phyloP scores from a whole-genome alignment of 805 yeast species.

The Dipodascopsis tothii region DNA sequence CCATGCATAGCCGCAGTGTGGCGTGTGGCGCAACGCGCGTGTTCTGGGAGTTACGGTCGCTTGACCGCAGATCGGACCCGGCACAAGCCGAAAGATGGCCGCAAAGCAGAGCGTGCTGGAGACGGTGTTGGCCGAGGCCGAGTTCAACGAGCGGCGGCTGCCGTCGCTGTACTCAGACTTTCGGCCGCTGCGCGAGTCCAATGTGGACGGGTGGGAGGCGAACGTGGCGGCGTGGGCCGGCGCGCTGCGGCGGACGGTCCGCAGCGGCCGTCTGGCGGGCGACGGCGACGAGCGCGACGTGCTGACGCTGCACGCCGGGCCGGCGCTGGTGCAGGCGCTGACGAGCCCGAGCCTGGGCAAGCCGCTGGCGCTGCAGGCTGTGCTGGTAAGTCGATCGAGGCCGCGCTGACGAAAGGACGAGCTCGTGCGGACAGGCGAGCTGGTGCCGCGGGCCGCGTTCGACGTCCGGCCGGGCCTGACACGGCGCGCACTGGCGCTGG shows the following conservation, averaged over 20 bases:
- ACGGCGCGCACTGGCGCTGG: slow-evolving; percentile 7
- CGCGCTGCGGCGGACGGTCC: slow-evolving; percentile 31
- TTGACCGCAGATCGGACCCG: too few relatives aligned
- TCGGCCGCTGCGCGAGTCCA: slow-evolving; percentile 36
- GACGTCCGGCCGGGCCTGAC: too few relatives aligned
- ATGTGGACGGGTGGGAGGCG: slow-evolving; percentile 46
- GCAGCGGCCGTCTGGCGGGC: slow-evolving; percentile 1
- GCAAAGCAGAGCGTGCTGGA: too few relatives aligned
- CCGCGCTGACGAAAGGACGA: slow-evolving; percentile 8
- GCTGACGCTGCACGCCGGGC: slow-evolving; percentile 12
- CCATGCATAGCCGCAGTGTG: too few relatives aligned
- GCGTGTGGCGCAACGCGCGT: too few relatives aligned
- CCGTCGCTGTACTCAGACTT: slow-evolving; percentile 46
- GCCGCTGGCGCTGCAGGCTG: slow-evolving; percentile 11
- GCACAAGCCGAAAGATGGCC: too few relatives aligned
- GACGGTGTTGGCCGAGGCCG: too few relatives aligned
- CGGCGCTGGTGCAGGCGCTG: slow-evolving; percentile 3
- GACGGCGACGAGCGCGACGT: slow-evolving; percentile 1
- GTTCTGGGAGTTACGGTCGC: too few relatives aligned
- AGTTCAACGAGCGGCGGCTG: slow-evolving; percentile 37
- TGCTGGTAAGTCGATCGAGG: slow-evolving; percentile 9
- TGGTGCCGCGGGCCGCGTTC: too few relatives aligned
- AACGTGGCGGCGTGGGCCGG: slow-evolving; percentile 43
- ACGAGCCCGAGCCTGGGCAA: slow-evolving; percentile 7
- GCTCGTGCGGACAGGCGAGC: too few relatives aligned